Evolutionary conservation across 306 rosid species (phyloP).

Genomic region (Rosa multiflora): DNA sequence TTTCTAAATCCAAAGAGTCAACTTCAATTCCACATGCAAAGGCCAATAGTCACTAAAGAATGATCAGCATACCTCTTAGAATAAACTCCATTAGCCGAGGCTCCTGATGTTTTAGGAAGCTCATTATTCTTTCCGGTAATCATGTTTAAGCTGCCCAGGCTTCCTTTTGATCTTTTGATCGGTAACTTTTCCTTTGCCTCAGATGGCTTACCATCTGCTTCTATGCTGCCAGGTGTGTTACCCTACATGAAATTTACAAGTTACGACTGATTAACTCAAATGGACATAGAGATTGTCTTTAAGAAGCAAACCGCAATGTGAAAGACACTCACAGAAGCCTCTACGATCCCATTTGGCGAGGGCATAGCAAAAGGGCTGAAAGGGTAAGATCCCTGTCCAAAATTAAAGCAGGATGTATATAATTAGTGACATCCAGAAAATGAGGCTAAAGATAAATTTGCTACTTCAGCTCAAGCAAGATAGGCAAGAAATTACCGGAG

Average conservation of each 20-base stretch:
- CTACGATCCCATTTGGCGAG: constrained; percentile 88
- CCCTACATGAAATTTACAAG: constrained; percentile 57
- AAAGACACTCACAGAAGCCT: constrained; percentile 76
- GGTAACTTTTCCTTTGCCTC: constrained; percentile 93
- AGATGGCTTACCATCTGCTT: constrained; percentile 78
- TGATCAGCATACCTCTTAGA: constrained; percentile 73
- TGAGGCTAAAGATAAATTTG: constrained; percentile 27
- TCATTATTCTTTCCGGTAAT: constrained; percentile 89
- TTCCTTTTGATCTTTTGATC: constrained; percentile 96
- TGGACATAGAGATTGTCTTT: constrained; percentile 2
- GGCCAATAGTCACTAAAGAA: constrained; percentile 1
- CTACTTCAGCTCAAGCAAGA: constrained; percentile 26
- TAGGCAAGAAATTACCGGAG: constrained; percentile 67
- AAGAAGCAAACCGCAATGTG: constrained; percentile 7
- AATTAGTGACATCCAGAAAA: constrained; percentile 18
- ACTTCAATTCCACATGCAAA: background rate
- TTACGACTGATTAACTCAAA: constrained; percentile 27
- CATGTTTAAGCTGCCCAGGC: constrained; percentile 96
- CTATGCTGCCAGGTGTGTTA: constrained; percentile 75
- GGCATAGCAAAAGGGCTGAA: constrained; percentile 93
- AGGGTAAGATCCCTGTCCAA: constrained; percentile 87
- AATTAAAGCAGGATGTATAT: constrained; percentile 26
- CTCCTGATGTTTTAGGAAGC: constrained; percentile 66
- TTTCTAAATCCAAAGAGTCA: background rate
- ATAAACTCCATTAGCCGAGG: constrained; percentile 76